Base-by-base conservation (phyloP, 2,329 filamentous ascomycete species). In the Calonectria fujianensis region DNA sequence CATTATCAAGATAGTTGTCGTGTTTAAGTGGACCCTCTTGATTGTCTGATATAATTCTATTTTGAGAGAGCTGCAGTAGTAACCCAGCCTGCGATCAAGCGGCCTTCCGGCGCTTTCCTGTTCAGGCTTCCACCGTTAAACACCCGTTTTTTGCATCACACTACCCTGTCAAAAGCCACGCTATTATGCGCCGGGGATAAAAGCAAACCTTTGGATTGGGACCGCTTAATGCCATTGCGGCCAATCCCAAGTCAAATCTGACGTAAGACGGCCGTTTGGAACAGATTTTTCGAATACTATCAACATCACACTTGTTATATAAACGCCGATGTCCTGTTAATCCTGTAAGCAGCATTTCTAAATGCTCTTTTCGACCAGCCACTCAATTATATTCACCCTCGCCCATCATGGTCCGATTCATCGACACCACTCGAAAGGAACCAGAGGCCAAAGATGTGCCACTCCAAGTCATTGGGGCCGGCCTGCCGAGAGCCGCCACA, bases 391-490 rank as follows among this genome's bases (percentile, higher is more conserved):
- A 39, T 0, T 10, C 57, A 41, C n/a, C 41, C 14, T 24, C 14
- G 6, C 10, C 11, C 57, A 45, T 29, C 35, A 63, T 41, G 37
- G 37, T 63, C 10, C 57, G 57, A 31, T 63, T 63, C 37, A 63
- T 63, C 57, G 20, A 8, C 14, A 27, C 27, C 57, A 11, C 57
- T 16, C 57, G 57, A 41, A 37, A 63, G 20, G 27, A 39, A 10
- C 35, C 57, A 37, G 57, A 41, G 24, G 32, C 37, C 24, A 63
- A 41, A 31, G 57, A 63, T 41, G 57, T 41, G 18, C 57, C 57
- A 2, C 57, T 63, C 6, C 11, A 10, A 1, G 57, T 41, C 35
- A 63, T 63, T 20, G 57, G 24, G 16, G 57, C 57, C n/a, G 57
- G 57, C 20, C 10, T 63, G 20, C 57, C 57, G 13, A 37, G 57